A percentile compares a stretch with the other conserved stretches of the same genome.
Conservation (phyloP, 2,329 filamentous ascomycete species). For the Aspergillus transmontanensis region DNA sequence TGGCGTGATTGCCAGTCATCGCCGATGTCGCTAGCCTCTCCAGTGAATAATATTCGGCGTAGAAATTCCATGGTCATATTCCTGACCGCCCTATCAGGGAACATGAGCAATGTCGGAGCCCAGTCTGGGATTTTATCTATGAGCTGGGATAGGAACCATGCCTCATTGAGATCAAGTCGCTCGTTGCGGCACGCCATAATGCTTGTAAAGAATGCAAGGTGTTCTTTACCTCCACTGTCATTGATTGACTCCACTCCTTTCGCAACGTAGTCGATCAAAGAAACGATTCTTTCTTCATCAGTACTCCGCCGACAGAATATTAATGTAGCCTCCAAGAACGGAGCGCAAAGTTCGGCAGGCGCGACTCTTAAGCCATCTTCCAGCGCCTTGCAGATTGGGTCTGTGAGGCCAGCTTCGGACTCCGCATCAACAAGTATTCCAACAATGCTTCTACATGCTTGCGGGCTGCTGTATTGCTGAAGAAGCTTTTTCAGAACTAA, state of each 20-base stretch:
- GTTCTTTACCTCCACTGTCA: constrained; percentile 50
- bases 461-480: constrained; percentile 59
- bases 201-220: constrained; percentile 55
- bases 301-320: constrained; percentile 53
- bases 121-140: constrained; percentile 50
- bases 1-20: constrained; percentile 32
- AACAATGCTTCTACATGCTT: constrained; percentile 60
- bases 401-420: constrained; percentile 50
- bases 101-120: constrained; percentile 56
- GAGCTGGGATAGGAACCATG: constrained; percentile 38
- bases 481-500: constrained; percentile 64
- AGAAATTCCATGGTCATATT: constrained; percentile 48
- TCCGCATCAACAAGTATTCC: constrained; percentile 58
- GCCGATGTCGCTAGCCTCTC: constrained; percentile 31
- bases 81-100: constrained; percentile 50
- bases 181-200: constrained; percentile 51
- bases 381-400: constrained; percentile 57
- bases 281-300: constrained; percentile 38
- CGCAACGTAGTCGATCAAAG: constrained; percentile 45
- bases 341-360: constrained; percentile 50
- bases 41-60: constrained; percentile 45
- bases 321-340: constrained; percentile 61
- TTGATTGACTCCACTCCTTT: constrained; percentile 53
- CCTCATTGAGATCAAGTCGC: constrained; percentile 33
- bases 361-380: constrained; percentile 57